Conservation (phyloP, 179 eudicot genomes). For the Beta lomatogona region DNA sequence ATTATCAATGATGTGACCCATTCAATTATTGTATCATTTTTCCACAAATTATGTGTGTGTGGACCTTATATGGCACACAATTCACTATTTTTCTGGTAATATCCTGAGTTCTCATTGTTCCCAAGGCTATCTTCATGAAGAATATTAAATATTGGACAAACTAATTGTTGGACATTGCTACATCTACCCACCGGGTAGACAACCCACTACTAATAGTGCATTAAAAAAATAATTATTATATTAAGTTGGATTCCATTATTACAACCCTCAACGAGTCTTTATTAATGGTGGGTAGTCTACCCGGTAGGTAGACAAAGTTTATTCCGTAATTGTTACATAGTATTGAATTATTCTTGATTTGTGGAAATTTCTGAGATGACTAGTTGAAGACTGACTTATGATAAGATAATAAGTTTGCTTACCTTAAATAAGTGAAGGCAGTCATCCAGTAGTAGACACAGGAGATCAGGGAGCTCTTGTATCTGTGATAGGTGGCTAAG, state of each 20-base stretch:
- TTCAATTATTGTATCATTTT: neutral
- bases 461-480: too few species aligned
- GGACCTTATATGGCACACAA: slow-evolving; percentile 12
- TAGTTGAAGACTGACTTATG: slow-evolving; percentile 1
- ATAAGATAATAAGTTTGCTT: neutral
- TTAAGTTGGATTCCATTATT: too few species aligned
- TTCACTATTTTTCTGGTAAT: neutral
- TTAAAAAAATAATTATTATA: too few species aligned
- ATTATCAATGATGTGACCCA: neutral
- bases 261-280: too few species aligned
- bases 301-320: too few species aligned
- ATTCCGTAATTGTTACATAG: neutral
- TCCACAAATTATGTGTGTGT: neutral
- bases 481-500: neutral
- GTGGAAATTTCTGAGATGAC: neutral
- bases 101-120: neutral
- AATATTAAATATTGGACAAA: neutral
- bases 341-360: neutral
- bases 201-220: too few species aligned
- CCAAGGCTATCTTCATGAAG: neutral
- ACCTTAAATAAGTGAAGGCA: too few species aligned
- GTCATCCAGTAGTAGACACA: too few species aligned
- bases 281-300: too few species aligned
- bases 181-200: too few species aligned
- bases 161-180: too few species aligned